A percentile compares a stretch with the other conserved stretches of the same genome.
Conservation (phyloP, 2,329 filamentous ascomycete genomes). For the Neofusicoccum parvum region DNA sequence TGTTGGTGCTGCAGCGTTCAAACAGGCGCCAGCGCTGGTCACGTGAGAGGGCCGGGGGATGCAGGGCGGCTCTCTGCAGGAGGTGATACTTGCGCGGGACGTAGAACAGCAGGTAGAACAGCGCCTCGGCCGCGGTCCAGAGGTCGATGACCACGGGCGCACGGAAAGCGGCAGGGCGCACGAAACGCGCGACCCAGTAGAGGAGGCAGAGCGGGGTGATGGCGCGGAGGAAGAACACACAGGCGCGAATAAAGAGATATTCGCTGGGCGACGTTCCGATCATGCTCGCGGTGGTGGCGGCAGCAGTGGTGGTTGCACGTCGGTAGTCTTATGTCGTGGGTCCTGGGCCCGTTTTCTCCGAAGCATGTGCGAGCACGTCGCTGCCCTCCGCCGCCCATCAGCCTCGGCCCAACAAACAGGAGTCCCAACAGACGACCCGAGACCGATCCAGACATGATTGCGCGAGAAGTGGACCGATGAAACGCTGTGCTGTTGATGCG, state of each 20-base stretch:
- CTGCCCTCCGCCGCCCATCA: no score
- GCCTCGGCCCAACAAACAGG: no score
- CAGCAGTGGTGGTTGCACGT: no score
- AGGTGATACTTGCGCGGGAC: conserved; percentile 51
- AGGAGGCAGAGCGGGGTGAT: conserved; percentile 54
- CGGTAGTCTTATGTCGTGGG: no score
- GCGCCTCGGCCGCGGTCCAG: conserved; percentile 53
- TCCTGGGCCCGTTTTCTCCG: no score
- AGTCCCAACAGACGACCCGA: no score
- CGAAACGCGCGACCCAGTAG: conserved; percentile 44
- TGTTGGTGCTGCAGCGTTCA: conserved; percentile 56
- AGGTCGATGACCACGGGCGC: conserved; percentile 41
- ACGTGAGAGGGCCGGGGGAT: conserved; percentile 50
- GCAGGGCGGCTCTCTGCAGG: conserved; percentile 55
- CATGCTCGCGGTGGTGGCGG: conserved; percentile 31
- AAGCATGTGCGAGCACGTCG: no score
- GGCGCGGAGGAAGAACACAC: conserved; percentile 52
- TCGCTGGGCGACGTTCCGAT: conserved; percentile 42
- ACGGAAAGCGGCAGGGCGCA: conserved; percentile 34
- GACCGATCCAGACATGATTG: no score
- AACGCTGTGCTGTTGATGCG: no score
- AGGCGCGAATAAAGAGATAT: conserved; percentile 51
- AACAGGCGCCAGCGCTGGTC: conserved; percentile 60
- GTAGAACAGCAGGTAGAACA: conserved; percentile 58
- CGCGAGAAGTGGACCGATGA: no score